Conservation (phyloP, 1,284 basidiomycete species). For the Coriolopsis trogii region DNA sequence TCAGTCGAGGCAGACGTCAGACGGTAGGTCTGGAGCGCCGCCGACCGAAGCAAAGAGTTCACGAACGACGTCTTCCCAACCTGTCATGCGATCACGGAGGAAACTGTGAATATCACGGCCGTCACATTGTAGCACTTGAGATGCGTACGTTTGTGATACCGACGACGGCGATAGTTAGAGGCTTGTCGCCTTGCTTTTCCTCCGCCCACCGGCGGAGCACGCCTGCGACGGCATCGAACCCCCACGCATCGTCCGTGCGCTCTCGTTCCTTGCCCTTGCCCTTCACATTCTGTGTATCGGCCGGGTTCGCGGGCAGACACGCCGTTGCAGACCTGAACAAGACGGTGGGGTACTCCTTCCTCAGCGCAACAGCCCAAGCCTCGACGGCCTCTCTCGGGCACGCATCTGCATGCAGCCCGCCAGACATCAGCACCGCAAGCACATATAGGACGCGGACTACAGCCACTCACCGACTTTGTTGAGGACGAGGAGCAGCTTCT, state of each 20-base stretch:
- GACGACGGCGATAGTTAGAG: slow-evolving; percentile 70
- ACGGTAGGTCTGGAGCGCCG: slow-evolving; percentile 66
- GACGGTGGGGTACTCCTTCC: slow-evolving; percentile 70
- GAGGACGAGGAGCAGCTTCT: slow-evolving; percentile 70
- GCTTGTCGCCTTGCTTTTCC: slow-evolving; percentile 47
- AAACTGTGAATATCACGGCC: no score
- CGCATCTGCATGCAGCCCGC: slow-evolving; percentile 54
- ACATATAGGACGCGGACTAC: slow-evolving; percentile 15
- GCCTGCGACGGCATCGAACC: slow-evolving; percentile 51
- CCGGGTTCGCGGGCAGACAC: slow-evolving; percentile 49
- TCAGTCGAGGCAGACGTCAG: slow-evolving; percentile 50
- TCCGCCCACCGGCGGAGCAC: slow-evolving; percentile 49
- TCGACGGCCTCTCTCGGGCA: slow-evolving; percentile 83
- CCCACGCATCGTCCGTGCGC: slow-evolving; percentile 57
- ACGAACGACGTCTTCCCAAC: slow-evolving; percentile 84
- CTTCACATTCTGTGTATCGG: slow-evolving; percentile 34
- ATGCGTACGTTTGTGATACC: slow-evolving; percentile 73
- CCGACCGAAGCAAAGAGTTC: slow-evolving; percentile 68
- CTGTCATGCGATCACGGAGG: no score
- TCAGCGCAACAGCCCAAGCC: slow-evolving; percentile 76
- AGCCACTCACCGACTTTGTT: slow-evolving; percentile 82
- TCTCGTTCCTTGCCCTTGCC: slow-evolving; percentile 49
- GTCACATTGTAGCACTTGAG: neutral
- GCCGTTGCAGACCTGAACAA: slow-evolving; percentile 82
- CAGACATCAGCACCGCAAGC: neutral